Evolutionary conservation across 495 filamentous ascomycete genomes (phyloP), one percentile per base, ranked within the genome.

Genomic region (Penicillium salamii): DNA sequence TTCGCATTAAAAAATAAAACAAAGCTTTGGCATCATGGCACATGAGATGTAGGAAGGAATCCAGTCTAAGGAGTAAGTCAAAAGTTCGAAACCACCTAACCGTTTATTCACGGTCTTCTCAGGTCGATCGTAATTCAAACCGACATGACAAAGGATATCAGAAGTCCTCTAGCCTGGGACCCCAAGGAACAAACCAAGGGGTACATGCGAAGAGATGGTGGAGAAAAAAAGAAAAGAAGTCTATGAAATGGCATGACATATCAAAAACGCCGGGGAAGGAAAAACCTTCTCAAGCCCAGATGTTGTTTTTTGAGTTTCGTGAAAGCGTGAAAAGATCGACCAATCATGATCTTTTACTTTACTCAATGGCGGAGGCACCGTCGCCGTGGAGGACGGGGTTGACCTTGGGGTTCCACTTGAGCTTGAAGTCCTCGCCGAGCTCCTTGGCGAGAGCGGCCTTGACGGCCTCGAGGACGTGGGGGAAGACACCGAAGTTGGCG

Each of bases 331-430:
- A 38, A 45, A 39, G 20, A 43, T 33, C 35, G 29, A n/a, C 36
- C 32, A 26, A 49, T 46, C 29, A 42, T 50, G 42, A 45, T 43
- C 26, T 19, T 33, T 35, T n/a, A 20, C 3, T 42, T 65, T 79
- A 79, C 63, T 81, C 78, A 46, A 85, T 67, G 38, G 81, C 80
- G 41, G 74, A 78, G 40, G 57, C 48, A 59, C 65, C 64, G 49
- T 80, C 73, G 21, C 77, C 79, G 68, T 80, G 71, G 9, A 80
- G 65, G n/a, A 86, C 79, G 15, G 83, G 83, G 69, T 87, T 88
- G 50, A 87, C 74, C 65, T 76, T 76, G 46, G 71, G 71, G 61
- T 75, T 74, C 73, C 77, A 81, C 63, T 78, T 76, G 57, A 79
- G 73, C 68, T 75, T 74, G 66, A 82, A 81, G 46, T 81, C 76